Conservation (phyloP, 2,329 filamentous ascomycete species). For the Coniochaeta sp. region DNA sequence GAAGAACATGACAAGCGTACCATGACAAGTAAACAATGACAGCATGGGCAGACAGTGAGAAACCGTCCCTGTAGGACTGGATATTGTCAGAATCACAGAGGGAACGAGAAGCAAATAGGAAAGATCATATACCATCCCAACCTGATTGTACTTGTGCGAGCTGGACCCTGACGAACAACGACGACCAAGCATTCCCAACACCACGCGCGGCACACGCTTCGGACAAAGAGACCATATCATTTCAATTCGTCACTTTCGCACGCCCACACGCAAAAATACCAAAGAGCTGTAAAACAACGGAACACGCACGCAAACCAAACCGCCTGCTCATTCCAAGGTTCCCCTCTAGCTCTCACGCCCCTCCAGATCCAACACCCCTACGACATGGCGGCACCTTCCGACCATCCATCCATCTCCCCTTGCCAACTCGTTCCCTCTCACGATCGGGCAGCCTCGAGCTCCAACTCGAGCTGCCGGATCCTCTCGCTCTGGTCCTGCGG, state of each 20-base stretch:
- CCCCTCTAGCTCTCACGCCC: not conserved
- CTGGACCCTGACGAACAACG: not conserved
- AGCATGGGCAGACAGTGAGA: too few species aligned
- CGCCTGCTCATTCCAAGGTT: not conserved
- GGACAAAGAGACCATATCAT: not conserved
- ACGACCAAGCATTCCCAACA: not conserved
- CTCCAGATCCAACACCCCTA: not conserved
- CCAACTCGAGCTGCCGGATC: constrained; percentile 60
- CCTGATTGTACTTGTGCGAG: not conserved
- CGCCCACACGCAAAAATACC: not conserved
- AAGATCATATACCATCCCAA: not conserved
- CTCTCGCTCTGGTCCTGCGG: constrained; percentile 57
- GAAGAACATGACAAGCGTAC: too few species aligned
- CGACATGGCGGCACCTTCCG: too few species aligned
- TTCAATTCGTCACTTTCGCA: not conserved
- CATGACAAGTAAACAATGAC: too few species aligned
- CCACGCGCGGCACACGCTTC: not conserved
- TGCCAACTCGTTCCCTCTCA: too few species aligned
- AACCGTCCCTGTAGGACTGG: too few species aligned
- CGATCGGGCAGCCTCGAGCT: constrained; percentile 57
- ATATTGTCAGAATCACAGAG: too few species aligned
- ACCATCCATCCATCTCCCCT: too few species aligned
- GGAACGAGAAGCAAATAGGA: not conserved
- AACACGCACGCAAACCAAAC: not conserved
- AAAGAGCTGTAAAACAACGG: not conserved